phyloP scores from a whole-genome alignment of 345 rosid species.

The Acer yangbiense region DNA sequence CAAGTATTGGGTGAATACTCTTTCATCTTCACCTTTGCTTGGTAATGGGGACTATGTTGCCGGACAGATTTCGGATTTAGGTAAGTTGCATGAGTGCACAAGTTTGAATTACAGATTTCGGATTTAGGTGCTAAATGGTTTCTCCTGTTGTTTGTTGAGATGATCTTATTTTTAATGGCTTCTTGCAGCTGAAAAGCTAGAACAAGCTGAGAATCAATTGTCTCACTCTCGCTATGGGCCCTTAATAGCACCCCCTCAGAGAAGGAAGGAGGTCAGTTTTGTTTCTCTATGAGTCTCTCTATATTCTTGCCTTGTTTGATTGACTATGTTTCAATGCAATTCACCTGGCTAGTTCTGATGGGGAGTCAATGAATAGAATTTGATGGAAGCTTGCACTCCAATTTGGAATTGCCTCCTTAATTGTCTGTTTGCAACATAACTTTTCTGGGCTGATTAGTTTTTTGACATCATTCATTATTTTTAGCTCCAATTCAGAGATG shows the following conservation, averaged over 20 bases:
- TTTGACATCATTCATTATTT: background rate
- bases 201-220: conserved; percentile 93
- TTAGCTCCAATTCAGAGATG: background rate
- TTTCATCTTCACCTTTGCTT: conserved; percentile 94
- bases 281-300: background rate
- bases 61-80: conserved; percentile 97
- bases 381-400: background rate
- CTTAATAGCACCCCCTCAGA: conserved; percentile 60
- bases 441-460: background rate
- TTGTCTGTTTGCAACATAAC: background rate
- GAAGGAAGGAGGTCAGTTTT: conserved; percentile 81
- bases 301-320: background rate
- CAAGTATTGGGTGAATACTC: conserved; percentile 98
- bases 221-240: conserved; percentile 86
- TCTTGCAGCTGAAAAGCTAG: conserved; percentile 92
- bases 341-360: conserved; percentile 2
- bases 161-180: conserved; percentile 9
- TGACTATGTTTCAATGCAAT: background rate
- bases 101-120: conserved; percentile 47
- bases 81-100: conserved; percentile 34
- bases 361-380: background rate
- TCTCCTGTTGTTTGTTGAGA: background rate
- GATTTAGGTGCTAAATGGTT: conserved; percentile 69
- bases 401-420: background rate
- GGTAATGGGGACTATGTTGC: conserved; percentile 99